Conservation (phyloP, 176 grass and related monocot genomes). For the Aechmea fasciata region DNA sequence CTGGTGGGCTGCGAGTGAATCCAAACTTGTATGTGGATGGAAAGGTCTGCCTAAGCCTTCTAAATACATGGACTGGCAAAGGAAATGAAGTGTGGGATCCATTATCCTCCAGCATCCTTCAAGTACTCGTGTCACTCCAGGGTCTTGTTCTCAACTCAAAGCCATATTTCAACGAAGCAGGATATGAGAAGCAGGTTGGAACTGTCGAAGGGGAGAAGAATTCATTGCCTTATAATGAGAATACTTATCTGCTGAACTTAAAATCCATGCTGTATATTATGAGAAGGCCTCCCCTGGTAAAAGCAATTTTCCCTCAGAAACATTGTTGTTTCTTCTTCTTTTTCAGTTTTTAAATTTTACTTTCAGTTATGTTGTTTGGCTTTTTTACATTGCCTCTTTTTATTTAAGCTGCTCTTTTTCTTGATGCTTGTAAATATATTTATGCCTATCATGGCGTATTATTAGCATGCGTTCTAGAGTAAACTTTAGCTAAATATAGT, state of each 20-base stretch:
- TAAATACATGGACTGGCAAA: constrained; percentile 92
- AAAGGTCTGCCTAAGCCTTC: constrained; percentile 89
- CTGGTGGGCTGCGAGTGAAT: constrained; percentile 89
- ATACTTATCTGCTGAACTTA: constrained; percentile 85
- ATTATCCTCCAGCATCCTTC: constrained; percentile 85
- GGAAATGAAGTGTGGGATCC: constrained; percentile 96
- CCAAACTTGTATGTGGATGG: constrained; percentile 97
- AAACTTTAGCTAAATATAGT: too few species aligned
- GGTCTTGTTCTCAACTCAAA: constrained; percentile 92
- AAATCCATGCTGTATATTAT: constrained; percentile 93
- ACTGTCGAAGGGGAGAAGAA: constrained; percentile 98
- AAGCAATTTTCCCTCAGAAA: constrained; percentile 4
- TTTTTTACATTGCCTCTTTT: background rate
- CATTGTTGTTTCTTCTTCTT: background rate
- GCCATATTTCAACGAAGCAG: constrained; percentile 97
- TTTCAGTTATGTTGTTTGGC: too few species aligned
- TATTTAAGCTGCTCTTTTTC: background rate
- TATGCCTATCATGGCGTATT: too few species aligned
- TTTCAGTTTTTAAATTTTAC: too few species aligned
- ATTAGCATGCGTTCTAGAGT: too few species aligned
- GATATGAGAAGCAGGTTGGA: constrained; percentile 94
- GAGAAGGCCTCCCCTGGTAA: constrained; percentile 87
- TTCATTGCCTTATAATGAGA: constrained; percentile 92
- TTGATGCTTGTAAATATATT: background rate
- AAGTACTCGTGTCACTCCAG: constrained; percentile 90